Conservation (phyloP, 495 filamentous ascomycete genomes). For the Terfezia boudieri region DNA sequence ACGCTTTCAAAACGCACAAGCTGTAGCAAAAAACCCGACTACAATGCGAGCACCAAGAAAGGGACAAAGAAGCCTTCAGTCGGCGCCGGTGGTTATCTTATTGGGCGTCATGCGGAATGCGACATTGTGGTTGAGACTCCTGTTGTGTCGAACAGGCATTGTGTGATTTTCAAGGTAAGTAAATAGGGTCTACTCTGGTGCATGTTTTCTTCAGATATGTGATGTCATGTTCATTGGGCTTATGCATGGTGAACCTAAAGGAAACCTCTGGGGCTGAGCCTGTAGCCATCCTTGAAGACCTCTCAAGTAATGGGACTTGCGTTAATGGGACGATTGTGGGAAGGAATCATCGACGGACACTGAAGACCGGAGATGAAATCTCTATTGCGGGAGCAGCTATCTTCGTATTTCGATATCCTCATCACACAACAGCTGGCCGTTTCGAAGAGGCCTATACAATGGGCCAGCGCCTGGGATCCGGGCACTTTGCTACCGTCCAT, state of each 20-base stretch:
- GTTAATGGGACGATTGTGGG: slow-evolving; percentile 82
- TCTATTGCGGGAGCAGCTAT: slow-evolving; percentile 59
- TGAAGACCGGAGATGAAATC: slow-evolving; percentile 76
- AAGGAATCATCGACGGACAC: slow-evolving; percentile 70
- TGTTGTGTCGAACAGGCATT: slow-evolving; percentile 90
- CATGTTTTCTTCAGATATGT: too few relatives aligned
- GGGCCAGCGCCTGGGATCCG: slow-evolving; percentile 74
- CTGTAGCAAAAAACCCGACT: slow-evolving; percentile 7
- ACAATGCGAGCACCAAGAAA: slow-evolving; percentile 19
- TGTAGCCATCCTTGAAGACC: slow-evolving; percentile 69
- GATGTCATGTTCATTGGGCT: too few relatives aligned
- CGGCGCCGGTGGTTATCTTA: slow-evolving; percentile 63
- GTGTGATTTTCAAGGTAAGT: slow-evolving; percentile 48
- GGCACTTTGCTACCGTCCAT: slow-evolving; percentile 90
- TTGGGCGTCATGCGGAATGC: slow-evolving; percentile 85
- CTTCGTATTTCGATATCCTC: slow-evolving; percentile 79
- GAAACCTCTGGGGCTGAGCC: slow-evolving; percentile 64
- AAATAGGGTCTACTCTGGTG: neutral
- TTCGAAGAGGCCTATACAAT: slow-evolving; percentile 76
- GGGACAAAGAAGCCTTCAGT: slow-evolving; percentile 22
- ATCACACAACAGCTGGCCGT: slow-evolving; percentile 43
- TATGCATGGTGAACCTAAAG: neutral
- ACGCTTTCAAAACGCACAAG: slow-evolving; percentile 45
- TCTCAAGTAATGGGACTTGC: slow-evolving; percentile 91
- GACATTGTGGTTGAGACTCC: slow-evolving; percentile 59